Conservation (phyloP, 495 filamentous ascomycete genomes). For the Talaromyces thailandensis region DNA sequence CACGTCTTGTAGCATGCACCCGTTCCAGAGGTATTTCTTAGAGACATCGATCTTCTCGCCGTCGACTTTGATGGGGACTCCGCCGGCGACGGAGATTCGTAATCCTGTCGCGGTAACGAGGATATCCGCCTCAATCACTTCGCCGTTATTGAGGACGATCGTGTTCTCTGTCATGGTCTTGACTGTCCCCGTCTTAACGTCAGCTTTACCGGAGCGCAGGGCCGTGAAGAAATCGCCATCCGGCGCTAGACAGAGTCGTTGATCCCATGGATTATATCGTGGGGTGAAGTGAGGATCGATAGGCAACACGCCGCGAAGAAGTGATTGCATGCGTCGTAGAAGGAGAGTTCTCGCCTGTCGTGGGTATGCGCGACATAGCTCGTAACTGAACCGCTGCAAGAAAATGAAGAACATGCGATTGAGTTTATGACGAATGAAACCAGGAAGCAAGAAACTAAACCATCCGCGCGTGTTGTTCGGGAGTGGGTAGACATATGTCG, state of each 20-base stretch:
- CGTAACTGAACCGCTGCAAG: constrained; percentile 36
- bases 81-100: constrained; percentile 43
- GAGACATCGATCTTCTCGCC: constrained; percentile 36
- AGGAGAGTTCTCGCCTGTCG: constrained; percentile 37
- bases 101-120: constrained; percentile 72
- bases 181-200: constrained; percentile 62
- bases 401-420: constrained; percentile 39
- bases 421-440: constrained; percentile 23
- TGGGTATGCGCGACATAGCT: constrained; percentile 51
- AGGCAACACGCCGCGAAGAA: constrained; percentile 47
- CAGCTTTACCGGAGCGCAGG: constrained; percentile 46
- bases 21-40: constrained; percentile 47
- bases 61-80: constrained; percentile 43
- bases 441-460: constrained; percentile 32
- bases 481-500: constrained; percentile 48
- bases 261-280: constrained; percentile 62
- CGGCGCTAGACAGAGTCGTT: constrained; percentile 63
- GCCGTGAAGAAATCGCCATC: constrained; percentile 64
- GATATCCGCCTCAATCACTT: constrained; percentile 54
- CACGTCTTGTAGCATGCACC: constrained; percentile 50
- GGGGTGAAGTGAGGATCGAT: constrained; percentile 64
- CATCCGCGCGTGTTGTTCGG: constrained; percentile 28
- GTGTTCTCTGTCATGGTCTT: constrained; percentile 49
- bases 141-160: constrained; percentile 49
- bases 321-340: constrained; percentile 21